Evolutionary conservation across 805 yeast genomes (phyloP).

Genomic region (Blastobotrys attinorum): DNA sequence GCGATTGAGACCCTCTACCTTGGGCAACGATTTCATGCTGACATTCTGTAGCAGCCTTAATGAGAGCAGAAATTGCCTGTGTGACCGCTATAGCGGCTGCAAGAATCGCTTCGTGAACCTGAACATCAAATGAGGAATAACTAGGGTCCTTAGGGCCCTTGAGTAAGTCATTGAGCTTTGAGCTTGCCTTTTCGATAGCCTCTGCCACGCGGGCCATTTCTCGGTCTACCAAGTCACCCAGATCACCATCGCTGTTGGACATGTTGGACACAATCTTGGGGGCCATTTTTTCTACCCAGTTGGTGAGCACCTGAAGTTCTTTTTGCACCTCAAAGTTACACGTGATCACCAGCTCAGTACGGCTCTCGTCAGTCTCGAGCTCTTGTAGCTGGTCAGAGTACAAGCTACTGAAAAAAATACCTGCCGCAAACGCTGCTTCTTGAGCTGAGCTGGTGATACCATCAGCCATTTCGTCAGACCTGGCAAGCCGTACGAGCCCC

Average conservation of each 20-base stretch:
- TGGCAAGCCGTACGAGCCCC: slow-evolving; percentile 54
- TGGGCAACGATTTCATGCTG: slow-evolving; percentile 73
- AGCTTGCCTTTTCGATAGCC: slow-evolving; percentile 59
- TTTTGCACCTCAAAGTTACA: slow-evolving; percentile 71
- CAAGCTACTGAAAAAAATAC: slow-evolving; percentile 53
- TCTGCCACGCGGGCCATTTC: slow-evolving; percentile 70
- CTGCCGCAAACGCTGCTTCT: slow-evolving; percentile 51
- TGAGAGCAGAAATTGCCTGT: slow-evolving; percentile 63
- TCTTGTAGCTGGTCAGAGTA: slow-evolving; percentile 45
- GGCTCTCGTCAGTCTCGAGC: slow-evolving; percentile 48
- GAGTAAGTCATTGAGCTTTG: slow-evolving; percentile 47
- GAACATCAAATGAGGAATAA: slow-evolving; percentile 48
- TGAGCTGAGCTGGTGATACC: slow-evolving; percentile 41
- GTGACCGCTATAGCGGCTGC: slow-evolving; percentile 76
- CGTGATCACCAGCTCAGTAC: slow-evolving; percentile 68
- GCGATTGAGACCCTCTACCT: slow-evolving; percentile 56
- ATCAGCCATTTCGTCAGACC: slow-evolving; percentile 46
- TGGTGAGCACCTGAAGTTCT: slow-evolving; percentile 49
- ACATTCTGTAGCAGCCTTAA: slow-evolving; percentile 69
- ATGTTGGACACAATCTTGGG: slow-evolving; percentile 30
- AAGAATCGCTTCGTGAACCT: slow-evolving; percentile 68
- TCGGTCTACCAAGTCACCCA: slow-evolving; percentile 62
- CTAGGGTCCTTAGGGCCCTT: slow-evolving; percentile 42
- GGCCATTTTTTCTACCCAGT: slow-evolving; percentile 49
- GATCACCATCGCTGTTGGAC: slow-evolving; percentile 34